Base-by-base conservation (phyloP, 1,284 basidiomycete species). In the Vanrija sp. region DNA sequence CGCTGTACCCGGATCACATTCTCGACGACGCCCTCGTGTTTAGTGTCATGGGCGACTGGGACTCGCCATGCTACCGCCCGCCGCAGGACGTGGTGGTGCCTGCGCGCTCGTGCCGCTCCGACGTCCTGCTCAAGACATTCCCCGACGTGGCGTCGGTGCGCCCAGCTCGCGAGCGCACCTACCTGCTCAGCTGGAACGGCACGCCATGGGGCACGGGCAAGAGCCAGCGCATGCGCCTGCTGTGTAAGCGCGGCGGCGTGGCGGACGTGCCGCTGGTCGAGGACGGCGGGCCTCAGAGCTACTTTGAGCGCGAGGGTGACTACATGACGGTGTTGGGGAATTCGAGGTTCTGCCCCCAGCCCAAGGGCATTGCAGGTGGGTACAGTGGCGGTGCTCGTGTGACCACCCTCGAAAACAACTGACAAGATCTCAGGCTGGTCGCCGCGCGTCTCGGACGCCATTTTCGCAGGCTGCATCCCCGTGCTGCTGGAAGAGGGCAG, bases 391-490 rank as follows among this genome's bases (percentile, higher is more conserved):
- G 9, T n/a, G 22, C 27, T 35, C 25, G 8, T 14, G 8, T 4
- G 2, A 14, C 12, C 31, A 31, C 31, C 31, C 31, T n/a, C 31
- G 31, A 31, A 31, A 31, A 18, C 23, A 24, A 24, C 41, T 22
- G 24, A 22, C 42, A 39, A 42, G 16, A 31, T 16, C 9, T 18
- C 50, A 68, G 72, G 75, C 49, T 75, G 78, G 77, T 75, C 77
- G 4, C 75, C 76, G 8, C 69, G 76, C n/a, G 68, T 73, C 4
- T 75, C 70, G 61, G 78, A 79, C 56, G 77, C 75, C n/a, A 75
- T 79, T 47, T 78, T 69, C 55, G 76, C 77, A 9, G 78, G 78
- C 39, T 79, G 78, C 63, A 79, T 79, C 41, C 77, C 78, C 12
- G 75, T 78, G 44, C 69, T 78, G 45, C 73, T 75, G 42, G 69